Evolutionary conservation across 805 yeast species (phyloP), one percentile per base, ranked within the genome.

Genomic region (Myxozyma neglecta): DNA sequence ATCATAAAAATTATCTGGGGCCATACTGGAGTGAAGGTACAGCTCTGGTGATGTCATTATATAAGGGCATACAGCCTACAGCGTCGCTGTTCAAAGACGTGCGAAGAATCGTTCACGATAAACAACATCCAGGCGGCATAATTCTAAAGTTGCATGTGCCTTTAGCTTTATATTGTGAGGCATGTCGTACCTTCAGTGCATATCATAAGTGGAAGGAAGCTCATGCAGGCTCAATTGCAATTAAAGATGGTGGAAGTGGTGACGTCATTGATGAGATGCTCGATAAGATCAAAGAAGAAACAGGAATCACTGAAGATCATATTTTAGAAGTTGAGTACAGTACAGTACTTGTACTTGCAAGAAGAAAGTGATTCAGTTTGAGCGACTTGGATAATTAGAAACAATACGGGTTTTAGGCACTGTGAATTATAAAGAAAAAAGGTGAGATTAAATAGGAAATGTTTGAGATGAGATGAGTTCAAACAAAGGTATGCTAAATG

Each of bases 21-120:
- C 84, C 85, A 0, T 83, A 83, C 70, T 92, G 97, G 97, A 88
- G 87, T 67, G 94, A 96, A 0, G 97, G 97, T 0, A 77, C 96
- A 53, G 57, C 70, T 7, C 75, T 81, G 13, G 73, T 92, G 40
- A 75, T 85, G 56, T 64, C 75, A 6, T 69, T 79, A 60, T 78
- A 81, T 63, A 68, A 64, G 13, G 81, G 76, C 9, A 76, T 85
- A 4, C 71, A 76, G 39, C 68, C 81, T 3, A 84, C 87, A 1
- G 32, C 58, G n/a, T 2, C 46, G n/a, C 10, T 42, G 18, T 42
- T 42, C 18, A 16, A n/a, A 16, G 20, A 42, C 18, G 20, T 16
- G 24, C 5, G 6, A 16, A 42, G 46, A 16, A 42, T 42, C 3
- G 18, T 42, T 2, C 14, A 42, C 18, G 46, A 42, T n/a, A 20